Evolutionary conservation across 768 basidiomycete genomes (phyloP), one percentile per base, ranked within the genome.

Genomic region (Termitomyces sp.): DNA sequence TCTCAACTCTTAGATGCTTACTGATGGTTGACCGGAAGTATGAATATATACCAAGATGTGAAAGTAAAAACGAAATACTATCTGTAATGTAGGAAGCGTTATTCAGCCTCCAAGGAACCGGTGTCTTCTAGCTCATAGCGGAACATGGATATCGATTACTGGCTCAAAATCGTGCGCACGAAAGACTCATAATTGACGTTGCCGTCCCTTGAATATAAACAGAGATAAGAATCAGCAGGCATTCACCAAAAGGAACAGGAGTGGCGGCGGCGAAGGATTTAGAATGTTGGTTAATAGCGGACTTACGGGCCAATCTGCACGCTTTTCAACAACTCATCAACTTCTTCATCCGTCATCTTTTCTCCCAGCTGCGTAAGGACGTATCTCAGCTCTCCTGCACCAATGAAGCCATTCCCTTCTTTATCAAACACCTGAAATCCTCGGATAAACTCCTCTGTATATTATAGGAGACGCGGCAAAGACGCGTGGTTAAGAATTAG

Each of bases 381-480:
- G 69, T 96, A 95, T 70, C 91, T 83, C 60, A 96, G 78, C 72
- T 97, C 93, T 47, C 93, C 93, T 17, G 89, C 91, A 47, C 93
- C 93, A 63, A 92, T 93, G 74, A 86, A 90, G 1, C 93, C 93
- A 64, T 93, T 93, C 30, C 91, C 91, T 63, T 93, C 91, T 74
- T 94, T 95, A 74, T 98, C 96, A 63, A 99, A 98, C 11, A 98
- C 96, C 65, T 98, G 95, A 82, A 99, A 99, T 9, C 95, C 97
- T 48, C 97, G 93, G 66, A 98, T 93, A 76, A 99, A 99, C 68
- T 99, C 97, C 80, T 98, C 96, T 96, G 16, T 37, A 68, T 19
- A 37, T 8, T 28, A 30, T 39, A 44, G 50, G 17, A 17, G 10
- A 50, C n/a, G n/a, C 10, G 35, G 35, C 34, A 11, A 40, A 23